Conservation (phyloP, 1,284 basidiomycete genomes). For the Ustilago loliicola region DNA sequence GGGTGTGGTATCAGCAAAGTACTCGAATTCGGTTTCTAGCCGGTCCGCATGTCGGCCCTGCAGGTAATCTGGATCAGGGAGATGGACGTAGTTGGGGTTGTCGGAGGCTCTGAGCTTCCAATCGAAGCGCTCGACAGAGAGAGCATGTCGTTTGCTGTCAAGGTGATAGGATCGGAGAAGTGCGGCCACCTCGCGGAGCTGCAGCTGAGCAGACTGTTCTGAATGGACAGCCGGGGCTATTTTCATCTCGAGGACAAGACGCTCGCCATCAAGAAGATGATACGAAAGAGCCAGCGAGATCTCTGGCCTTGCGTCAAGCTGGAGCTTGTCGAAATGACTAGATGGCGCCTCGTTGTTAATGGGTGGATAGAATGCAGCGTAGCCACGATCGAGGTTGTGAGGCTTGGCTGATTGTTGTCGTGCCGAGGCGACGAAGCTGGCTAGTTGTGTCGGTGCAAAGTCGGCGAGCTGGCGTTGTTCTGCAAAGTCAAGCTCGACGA, state of each 20-base stretch:
- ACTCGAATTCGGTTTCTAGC: conserved; percentile 57
- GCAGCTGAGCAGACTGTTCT: conserved; percentile 46
- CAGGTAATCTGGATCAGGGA: conserved; percentile 40
- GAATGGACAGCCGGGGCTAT: conserved; percentile 55
- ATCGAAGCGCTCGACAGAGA: conserved; percentile 41
- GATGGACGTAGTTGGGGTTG: conserved; percentile 43
- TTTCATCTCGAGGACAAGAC: conserved; percentile 35
- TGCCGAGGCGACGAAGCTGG: conserved; percentile 15
- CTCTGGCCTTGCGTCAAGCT: conserved; percentile 24
- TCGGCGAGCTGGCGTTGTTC: conserved; percentile 17
- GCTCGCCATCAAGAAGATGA: not conserved
- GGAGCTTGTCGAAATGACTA: conserved; percentile 22
- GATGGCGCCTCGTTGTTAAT: not conserved
- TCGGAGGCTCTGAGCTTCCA: conserved; percentile 51
- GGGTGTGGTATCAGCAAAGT: conserved; percentile 48
- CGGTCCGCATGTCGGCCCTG: conserved; percentile 40
- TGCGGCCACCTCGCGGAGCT: conserved; percentile 50
- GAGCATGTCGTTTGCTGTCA: conserved; percentile 38
- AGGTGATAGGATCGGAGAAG: conserved; percentile 42
- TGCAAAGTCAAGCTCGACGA: conserved; percentile 48
- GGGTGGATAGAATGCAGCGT: conserved; percentile 36
- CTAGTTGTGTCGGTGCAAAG: conserved; percentile 21
- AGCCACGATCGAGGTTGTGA: conserved; percentile 30
- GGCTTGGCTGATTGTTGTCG: conserved; percentile 6
- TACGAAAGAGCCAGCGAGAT: conserved; percentile 43